phyloP scores from a whole-genome alignment of 108 stramenopile species.

The Conticribra guillardii region DNA sequence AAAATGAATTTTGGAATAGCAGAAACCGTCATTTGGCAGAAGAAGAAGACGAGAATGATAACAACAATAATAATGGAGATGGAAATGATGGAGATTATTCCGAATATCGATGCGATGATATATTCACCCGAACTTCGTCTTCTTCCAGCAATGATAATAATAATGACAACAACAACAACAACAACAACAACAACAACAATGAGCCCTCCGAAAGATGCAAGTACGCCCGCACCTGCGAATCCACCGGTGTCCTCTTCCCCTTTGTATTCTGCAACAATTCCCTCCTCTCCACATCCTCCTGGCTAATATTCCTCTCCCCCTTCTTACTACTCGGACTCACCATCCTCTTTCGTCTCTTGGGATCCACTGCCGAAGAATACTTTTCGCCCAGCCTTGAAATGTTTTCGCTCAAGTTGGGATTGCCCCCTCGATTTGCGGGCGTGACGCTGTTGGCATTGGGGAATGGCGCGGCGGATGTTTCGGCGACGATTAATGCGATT shows the following conservation, averaged over 20 bases:
- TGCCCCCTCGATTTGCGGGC: conserved; percentile 95
- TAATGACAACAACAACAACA: conserved; percentile 7
- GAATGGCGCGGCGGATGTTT: conserved; percentile 97
- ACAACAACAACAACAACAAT: conserved; percentile 10
- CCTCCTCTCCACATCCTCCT: conserved; percentile 28
- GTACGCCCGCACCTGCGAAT: conserved; percentile 73
- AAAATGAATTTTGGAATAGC: background rate
- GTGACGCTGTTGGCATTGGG: conserved; percentile 96
- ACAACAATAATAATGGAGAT: conserved; percentile 7
- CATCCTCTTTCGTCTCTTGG: conserved; percentile 87
- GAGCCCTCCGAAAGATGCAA: conserved; percentile 53
- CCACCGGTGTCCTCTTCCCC: conserved; percentile 64
- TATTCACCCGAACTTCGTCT: conserved; percentile 17
- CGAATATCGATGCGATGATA: conserved; percentile 33
- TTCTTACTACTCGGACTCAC: conserved; percentile 72
- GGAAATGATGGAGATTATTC: conserved; percentile 28
- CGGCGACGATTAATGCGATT: conserved; percentile 89
- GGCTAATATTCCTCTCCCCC: conserved; percentile 62
- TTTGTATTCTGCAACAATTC: conserved; percentile 71
- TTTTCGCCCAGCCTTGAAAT: conserved; percentile 92
- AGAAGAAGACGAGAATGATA: conserved; percentile 12
- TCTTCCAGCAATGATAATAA: conserved; percentile 9
- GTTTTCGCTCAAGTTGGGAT: conserved; percentile 81
- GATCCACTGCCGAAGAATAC: conserved; percentile 95
- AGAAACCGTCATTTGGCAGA: conserved; percentile 6